Percentiles rank a stretch among this genome's conserved stretches.
phyloP scores from a whole-genome alignment of 2,329 filamentous ascomycete genomes.

The Balansia obtecta region DNA sequence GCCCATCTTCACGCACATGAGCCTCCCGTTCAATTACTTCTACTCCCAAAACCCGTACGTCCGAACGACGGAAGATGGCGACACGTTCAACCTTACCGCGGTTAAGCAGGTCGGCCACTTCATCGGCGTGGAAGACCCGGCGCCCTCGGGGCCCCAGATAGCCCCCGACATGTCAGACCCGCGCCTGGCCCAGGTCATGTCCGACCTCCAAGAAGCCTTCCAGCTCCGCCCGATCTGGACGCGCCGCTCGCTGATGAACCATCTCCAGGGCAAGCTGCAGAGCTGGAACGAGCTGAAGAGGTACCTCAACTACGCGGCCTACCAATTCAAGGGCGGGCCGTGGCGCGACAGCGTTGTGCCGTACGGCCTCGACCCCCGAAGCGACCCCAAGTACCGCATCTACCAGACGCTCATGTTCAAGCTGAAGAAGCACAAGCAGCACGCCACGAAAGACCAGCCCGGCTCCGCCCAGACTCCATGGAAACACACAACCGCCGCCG shows the following conservation, averaged over 20 bases:
- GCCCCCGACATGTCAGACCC: slow-evolving; percentile 47
- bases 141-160: slow-evolving; percentile 46
- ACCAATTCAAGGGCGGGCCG: slow-evolving; percentile 84
- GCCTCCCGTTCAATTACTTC: slow-evolving; percentile 63
- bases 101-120: slow-evolving; percentile 48
- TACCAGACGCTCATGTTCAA: slow-evolving; percentile 91
- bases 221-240: slow-evolving; percentile 75
- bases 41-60: slow-evolving; percentile 82
- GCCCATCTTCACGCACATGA: slow-evolving; percentile 62
- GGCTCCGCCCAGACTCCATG: slow-evolving; percentile 28
- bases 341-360: slow-evolving; percentile 81
- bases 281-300: slow-evolving; percentile 53
- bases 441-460: slow-evolving; percentile 34
- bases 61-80: slow-evolving; percentile 44
- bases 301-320: slow-evolving; percentile 73
- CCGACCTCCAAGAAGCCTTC: slow-evolving; percentile 52
- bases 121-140: slow-evolving; percentile 48
- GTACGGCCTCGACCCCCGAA: slow-evolving; percentile 77
- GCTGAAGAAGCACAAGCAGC: slow-evolving; percentile 40
- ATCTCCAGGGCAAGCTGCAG: slow-evolving; percentile 39
- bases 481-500: slow-evolving; percentile 21
- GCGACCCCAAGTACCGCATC: slow-evolving; percentile 59
- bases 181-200: slow-evolving; percentile 51
- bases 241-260: slow-evolving; percentile 67
- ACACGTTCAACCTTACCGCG: slow-evolving; percentile 44